Conservation (phyloP, 2,329 filamentous ascomycete genomes). For the Penicillium psychrosexuale region DNA sequence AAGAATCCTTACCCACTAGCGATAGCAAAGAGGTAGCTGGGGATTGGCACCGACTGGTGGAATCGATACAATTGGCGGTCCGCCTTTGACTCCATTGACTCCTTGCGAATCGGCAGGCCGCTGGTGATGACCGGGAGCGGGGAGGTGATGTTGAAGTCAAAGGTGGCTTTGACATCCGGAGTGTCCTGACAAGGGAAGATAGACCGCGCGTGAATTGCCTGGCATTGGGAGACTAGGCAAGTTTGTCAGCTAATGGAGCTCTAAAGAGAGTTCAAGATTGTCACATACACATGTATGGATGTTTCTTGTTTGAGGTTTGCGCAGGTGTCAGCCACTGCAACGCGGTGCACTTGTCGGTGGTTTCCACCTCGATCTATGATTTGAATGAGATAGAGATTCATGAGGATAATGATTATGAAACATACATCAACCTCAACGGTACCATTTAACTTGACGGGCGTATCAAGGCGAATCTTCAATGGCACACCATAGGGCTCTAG, state of each 20-base stretch:
- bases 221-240: constrained; percentile 74
- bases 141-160: constrained; percentile 82
- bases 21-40: constrained; percentile 90
- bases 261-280: background rate
- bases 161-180: constrained; percentile 94
- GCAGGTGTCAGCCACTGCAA: constrained; percentile 92
- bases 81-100: constrained; percentile 52
- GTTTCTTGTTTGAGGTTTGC: constrained; percentile 92
- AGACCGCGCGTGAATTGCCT: constrained; percentile 91
- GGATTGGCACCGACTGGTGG: constrained; percentile 87
- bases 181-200: constrained; percentile 97
- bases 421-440: constrained; percentile 49
- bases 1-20: constrained; percentile 54
- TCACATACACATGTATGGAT: constrained; percentile 80
- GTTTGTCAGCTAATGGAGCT: background rate
- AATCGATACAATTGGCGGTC: constrained; percentile 71
- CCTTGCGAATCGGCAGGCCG: constrained; percentile 61
- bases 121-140: constrained; percentile 88
- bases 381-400: constrained; percentile 1
- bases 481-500: constrained; percentile 64
- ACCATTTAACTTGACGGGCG: constrained; percentile 47
- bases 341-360: constrained; percentile 84
- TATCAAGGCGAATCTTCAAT: constrained; percentile 49
- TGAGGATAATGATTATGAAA: background rate
- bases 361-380: constrained; percentile 65